Evolutionary conservation across 202 grass and related monocot genomes (phyloP).

Genomic region (Alloteropsis angusta): DNA sequence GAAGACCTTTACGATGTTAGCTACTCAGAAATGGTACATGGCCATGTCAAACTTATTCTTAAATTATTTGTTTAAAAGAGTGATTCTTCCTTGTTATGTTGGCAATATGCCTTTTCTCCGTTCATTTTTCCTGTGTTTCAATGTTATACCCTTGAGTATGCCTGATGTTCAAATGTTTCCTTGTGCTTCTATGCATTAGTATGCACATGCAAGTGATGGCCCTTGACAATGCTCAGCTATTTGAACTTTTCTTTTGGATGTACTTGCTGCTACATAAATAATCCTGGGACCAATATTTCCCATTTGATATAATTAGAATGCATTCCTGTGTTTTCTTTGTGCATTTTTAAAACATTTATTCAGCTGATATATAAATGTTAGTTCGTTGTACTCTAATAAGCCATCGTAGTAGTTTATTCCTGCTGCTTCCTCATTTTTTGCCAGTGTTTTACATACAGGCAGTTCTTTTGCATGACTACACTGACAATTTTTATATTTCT

Average conservation of each 20-base stretch:
- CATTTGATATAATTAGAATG: not conserved
- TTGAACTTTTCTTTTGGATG: conserved; percentile 10
- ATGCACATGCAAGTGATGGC: conserved; percentile 2
- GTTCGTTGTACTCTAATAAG: not conserved
- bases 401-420: not conserved
- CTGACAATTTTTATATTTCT: conserved; percentile 7
- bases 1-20: conserved; percentile 86
- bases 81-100: not conserved
- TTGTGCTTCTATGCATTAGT: not conserved
- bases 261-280: not conserved
- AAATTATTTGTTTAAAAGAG: conserved; percentile 4
- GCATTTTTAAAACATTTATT: conserved; percentile 13
- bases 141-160: not conserved
- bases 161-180: not conserved
- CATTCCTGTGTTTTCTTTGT: not conserved
- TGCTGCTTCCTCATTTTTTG: not conserved
- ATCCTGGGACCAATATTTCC: not conserved
- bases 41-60: not conserved
- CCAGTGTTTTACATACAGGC: conserved; percentile 12
- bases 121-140: not conserved
- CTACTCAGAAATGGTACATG: conserved; percentile 68
- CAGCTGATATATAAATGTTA: not conserved
- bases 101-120: not conserved
- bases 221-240: conserved; percentile 9
- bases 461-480: not conserved